Base-by-base conservation (phyloP, 306 rosid genomes). In the Senna siamea region DNA sequence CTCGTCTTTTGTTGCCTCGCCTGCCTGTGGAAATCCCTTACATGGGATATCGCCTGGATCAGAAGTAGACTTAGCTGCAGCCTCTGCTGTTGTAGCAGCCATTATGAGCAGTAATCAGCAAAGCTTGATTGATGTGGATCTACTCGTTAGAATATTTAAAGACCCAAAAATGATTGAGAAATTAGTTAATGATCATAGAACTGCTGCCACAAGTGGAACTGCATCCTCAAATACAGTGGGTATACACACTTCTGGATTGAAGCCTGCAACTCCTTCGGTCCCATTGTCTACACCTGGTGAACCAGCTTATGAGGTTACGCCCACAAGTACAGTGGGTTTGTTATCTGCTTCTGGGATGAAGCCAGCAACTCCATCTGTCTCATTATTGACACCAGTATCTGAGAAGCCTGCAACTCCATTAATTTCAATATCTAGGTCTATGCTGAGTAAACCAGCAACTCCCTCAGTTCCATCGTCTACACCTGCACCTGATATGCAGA, bases 121-220 rank as follows among this genome's bases (percentile, higher is more conserved):
- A 54, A 60, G 75, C 82, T 13, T 78, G 78, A 84, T 93, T 4
- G 93, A 93, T 62, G 81, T 88, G 18, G 85, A 88, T 56, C 77
- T 88, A 56, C 93, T 93, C 47, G 76, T 85, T 19, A 80, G 77
- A 70, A 83, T 90, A 74, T 75, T 93, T 22, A 84, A 69, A 8
- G 90, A 93, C 72, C 94, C 93, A 20, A 69, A 78, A 69, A 69
- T 85, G 86, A 79, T 90, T 61, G 84, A 87, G 82, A 78, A 68
- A 52, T 76, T 93, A 83, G 68, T 70, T 68, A 69, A 46, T 32
- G 81, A 79, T 41, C 76, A 17, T 18, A 72, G 61, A 63, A 22
- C 47, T 7, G 69, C 66, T 34, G 73, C 78, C 2, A 26, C 62
- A 32, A 9, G 71, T 22, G 30, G 1, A 68, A 69, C 58, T 69